phyloP scores from a whole-genome alignment of 1,284 basidiomycete genomes.

The Vanrija sp. region DNA sequence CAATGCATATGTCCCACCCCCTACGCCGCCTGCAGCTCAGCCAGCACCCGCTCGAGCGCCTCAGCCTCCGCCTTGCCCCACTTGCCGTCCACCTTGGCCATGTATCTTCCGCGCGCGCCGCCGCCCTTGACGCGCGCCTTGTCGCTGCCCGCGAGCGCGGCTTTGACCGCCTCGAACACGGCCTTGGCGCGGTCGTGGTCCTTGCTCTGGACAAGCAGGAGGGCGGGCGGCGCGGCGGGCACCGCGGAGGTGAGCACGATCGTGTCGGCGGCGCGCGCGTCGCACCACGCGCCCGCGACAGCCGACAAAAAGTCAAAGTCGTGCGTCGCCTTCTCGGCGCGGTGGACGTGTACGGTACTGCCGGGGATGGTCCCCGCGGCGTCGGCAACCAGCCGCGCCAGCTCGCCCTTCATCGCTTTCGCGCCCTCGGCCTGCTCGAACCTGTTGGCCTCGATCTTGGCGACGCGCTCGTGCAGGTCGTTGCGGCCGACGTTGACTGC shows the following conservation, averaged over 20 bases:
- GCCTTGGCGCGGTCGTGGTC: slow-evolving; percentile 61
- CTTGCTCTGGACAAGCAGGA: slow-evolving; percentile 61
- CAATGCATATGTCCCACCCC: no score
- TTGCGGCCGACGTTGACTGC: slow-evolving; percentile 54
- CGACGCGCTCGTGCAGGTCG: slow-evolving; percentile 61
- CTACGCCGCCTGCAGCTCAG: neutral
- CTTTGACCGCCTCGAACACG: slow-evolving; percentile 57
- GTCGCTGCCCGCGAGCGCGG: slow-evolving; percentile 51
- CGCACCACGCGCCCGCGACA: slow-evolving; percentile 3
- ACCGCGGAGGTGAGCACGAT: slow-evolving; percentile 45
- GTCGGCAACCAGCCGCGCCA: slow-evolving; percentile 59
- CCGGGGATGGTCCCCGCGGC: slow-evolving; percentile 48
- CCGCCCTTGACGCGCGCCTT: slow-evolving; percentile 47
- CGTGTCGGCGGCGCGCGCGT: slow-evolving; percentile 24
- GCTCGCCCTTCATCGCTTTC: slow-evolving; percentile 63
- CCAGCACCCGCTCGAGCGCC: slow-evolving; percentile 21
- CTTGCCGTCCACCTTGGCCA: slow-evolving; percentile 47
- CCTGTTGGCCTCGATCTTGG: slow-evolving; percentile 56
- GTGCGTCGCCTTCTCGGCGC: slow-evolving; percentile 30
- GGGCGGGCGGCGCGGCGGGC: slow-evolving; percentile 23
- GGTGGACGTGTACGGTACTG: slow-evolving; percentile 2
- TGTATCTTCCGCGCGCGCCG: slow-evolving; percentile 48
- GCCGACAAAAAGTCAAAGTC: slow-evolving; percentile 40
- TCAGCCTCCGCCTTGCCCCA: slow-evolving; percentile 35
- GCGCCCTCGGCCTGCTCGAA: slow-evolving; percentile 61